A percentile compares a stretch with the other conserved stretches of the same genome.
Conservation (phyloP, 2,329 filamentous ascomycete species). For the Botrytis paeoniae region DNA sequence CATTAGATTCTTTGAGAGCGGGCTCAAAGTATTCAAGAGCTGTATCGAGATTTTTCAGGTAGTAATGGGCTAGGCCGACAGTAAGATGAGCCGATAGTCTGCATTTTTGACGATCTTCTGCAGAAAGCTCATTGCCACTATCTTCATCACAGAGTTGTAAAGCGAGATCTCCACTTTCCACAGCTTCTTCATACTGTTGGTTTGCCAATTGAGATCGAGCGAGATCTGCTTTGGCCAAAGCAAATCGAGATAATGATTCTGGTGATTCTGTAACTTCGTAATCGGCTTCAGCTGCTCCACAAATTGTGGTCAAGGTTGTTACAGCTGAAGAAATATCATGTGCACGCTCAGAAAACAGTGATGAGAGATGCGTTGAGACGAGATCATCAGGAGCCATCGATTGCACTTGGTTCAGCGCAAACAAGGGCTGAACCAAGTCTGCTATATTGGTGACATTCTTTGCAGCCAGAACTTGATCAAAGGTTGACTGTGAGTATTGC, state of each 20-base stretch:
- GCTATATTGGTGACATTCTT: conserved; percentile 50
- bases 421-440: conserved; percentile 79
- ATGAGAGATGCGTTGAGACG: conserved; percentile 71
- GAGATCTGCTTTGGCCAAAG: conserved; percentile 81
- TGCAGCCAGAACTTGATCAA: conserved; percentile 71
- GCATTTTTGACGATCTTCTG: conserved; percentile 64
- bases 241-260: conserved; percentile 70
- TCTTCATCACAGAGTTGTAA: conserved; percentile 75
- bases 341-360: conserved; percentile 78
- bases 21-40: conserved; percentile 77
- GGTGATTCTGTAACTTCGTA: conserved; percentile 82
- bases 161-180: conserved; percentile 77
- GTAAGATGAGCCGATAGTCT: conserved; percentile 84
- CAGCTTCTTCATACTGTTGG: conserved; percentile 62
- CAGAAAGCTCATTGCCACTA: conserved; percentile 61
- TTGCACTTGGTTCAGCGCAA: conserved; percentile 79
- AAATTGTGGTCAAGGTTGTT: conserved; percentile 62
- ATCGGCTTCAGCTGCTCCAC: conserved; percentile 68
- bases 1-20: conserved; percentile 72
- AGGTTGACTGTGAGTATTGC: conserved; percentile 76
- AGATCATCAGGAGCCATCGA: conserved; percentile 68
- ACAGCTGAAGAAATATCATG: conserved; percentile 65
- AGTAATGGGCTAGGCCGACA: conserved; percentile 78
- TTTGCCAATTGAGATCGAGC: conserved; percentile 77
- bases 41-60: conserved; percentile 59